Evolutionary conservation across 352 stramenopile species (phyloP), one percentile per base, ranked within the genome.

Genomic region (Globisporangium canariense): DNA sequence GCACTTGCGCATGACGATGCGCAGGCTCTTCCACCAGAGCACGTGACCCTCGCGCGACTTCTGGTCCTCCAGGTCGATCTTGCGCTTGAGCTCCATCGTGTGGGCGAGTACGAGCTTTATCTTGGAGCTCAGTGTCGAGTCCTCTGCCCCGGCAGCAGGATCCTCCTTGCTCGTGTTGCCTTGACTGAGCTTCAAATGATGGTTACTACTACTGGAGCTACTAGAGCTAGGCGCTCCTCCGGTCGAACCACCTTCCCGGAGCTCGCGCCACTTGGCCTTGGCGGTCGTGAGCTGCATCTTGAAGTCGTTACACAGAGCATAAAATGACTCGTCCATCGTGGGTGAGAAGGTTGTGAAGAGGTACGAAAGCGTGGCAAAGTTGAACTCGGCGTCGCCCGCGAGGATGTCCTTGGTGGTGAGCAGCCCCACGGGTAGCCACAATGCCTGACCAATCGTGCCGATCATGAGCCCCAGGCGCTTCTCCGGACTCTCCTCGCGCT

Each of bases 1-100:
- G 56, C 80, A 91, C 62, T 93, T 93, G 25, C 82, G 73, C 66
- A 91, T 75, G n/a, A 91, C 75, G 54, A 93, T 85, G 22, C 84
- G 82, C 11, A 73, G 41, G 65, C 78, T 84, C 54, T 90, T 90
- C 69, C 77, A 78, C 84, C 84, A 93, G 11, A 90, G 58, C 41
- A 75, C 30, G 59, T 93, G 82, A 3, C 81, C 81, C 32, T 93
- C 84, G 20, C 79, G 79, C 9, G 82, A 74, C 34, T 85, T 82
- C 18, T 67, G 43, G 55, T 90, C 78, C 38, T 91, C 84, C 7
- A 51, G 20, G 38, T 93, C 82, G 47, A 93, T 66, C 14, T 75
- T 71, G 32, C 77, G 71, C 70, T 93, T 93, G n/a, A 93, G 67
- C 30, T 93, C 84, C 2, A 93, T 62, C 62, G 77, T 85, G 45